phyloP scores from a whole-genome alignment of 331 rosid species.

The Acacia concinna region DNA sequence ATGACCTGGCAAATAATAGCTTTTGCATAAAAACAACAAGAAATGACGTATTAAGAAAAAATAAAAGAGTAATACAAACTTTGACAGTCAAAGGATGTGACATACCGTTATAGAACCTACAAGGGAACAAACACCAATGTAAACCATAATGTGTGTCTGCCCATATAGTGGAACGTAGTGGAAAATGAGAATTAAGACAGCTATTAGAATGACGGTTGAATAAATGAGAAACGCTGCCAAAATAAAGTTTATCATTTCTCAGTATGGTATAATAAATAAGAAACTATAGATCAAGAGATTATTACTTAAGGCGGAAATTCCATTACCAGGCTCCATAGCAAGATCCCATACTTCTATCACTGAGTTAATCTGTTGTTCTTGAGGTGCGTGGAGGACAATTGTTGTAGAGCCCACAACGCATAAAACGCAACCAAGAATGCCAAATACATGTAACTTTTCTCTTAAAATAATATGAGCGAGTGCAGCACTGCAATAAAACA shows the following conservation, averaged over 20 bases:
- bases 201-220: constrained; percentile 69
- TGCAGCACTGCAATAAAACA: constrained; percentile 79
- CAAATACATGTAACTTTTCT: constrained; percentile 84
- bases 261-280: constrained; percentile 1
- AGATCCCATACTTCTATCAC: constrained; percentile 94
- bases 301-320: constrained; percentile 20
- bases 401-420: constrained; percentile 98
- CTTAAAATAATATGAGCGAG: constrained; percentile 92
- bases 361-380: constrained; percentile 82
- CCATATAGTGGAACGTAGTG: constrained; percentile 87
- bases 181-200: constrained; percentile 76
- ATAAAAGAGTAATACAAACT: constrained; percentile 25
- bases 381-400: constrained; percentile 96
- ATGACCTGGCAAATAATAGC: constrained; percentile 70
- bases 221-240: constrained; percentile 76
- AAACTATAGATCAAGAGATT: constrained; percentile 18
- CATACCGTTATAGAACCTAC: constrained; percentile 94
- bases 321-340: constrained; percentile 97
- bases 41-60: not conserved
- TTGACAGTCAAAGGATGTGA: constrained; percentile 26
- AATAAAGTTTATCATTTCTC: constrained; percentile 20
- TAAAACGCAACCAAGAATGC: constrained; percentile 87
- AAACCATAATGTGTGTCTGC: constrained; percentile 95
- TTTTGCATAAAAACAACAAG: constrained; percentile 23
- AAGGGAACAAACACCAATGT: constrained; percentile 95